Conservation (phyloP, 1,284 basidiomycete species). For the Heterobasidion occidentale region DNA sequence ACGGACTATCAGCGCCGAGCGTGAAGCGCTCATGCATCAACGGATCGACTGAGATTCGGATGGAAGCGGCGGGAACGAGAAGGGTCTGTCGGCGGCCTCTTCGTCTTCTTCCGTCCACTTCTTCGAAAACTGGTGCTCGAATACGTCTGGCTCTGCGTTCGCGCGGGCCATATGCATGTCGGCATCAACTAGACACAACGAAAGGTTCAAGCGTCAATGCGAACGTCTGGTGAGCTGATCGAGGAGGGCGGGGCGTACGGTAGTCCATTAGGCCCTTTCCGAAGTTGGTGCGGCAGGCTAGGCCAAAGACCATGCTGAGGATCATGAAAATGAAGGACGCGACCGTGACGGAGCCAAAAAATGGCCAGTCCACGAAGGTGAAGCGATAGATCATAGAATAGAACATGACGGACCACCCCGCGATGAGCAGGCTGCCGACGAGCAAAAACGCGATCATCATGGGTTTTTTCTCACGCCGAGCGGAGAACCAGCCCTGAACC, state of each 20-base stretch:
- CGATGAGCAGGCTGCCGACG: slow-evolving; percentile 29
- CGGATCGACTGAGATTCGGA: background rate
- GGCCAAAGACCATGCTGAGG: slow-evolving; percentile 34
- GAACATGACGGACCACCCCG: slow-evolving; percentile 43
- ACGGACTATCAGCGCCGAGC: background rate
- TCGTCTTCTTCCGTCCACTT: background rate
- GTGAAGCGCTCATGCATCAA: background rate
- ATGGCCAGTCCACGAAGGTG: slow-evolving; percentile 50
- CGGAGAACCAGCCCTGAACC: slow-evolving; percentile 44
- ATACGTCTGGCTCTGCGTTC: background rate
- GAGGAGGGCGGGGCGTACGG: background rate
- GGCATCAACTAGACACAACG: background rate
- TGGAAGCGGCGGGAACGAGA: background rate
- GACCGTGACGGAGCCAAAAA: slow-evolving; percentile 38
- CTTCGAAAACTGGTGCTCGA: background rate
- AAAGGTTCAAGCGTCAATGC: background rate
- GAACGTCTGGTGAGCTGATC: background rate
- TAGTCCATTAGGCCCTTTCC: slow-evolving; percentile 8
- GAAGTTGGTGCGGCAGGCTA: slow-evolving; percentile 42
- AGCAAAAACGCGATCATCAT: slow-evolving; percentile 39
- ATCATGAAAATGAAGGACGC: slow-evolving; percentile 39
- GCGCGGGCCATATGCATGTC: background rate
- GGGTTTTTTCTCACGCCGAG: slow-evolving; percentile 34
- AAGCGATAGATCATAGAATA: slow-evolving; percentile 40
- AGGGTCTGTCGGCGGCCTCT: background rate